Evolutionary conservation across 2,329 filamentous ascomycete genomes (phyloP).

Genomic region (Thelonectria rubi): DNA sequence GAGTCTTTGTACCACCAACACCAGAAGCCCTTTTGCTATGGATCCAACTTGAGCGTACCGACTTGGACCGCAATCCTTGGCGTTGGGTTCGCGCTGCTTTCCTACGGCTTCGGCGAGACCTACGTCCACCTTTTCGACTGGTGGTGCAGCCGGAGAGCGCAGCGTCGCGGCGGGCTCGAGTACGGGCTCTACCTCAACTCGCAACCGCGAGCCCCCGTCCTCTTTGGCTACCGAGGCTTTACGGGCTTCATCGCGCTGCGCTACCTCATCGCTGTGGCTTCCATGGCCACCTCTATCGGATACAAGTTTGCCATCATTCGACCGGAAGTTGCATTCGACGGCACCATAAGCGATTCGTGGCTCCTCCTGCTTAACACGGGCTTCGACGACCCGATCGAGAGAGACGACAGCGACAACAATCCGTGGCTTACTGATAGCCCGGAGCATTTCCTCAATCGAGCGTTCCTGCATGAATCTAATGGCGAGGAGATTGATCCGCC

Average conservation of each 20-base stretch:
- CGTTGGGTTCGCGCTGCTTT: slow-evolving; percentile 20
- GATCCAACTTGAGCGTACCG: slow-evolving; percentile 7
- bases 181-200: slow-evolving; percentile 21
- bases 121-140: slow-evolving; percentile 27
- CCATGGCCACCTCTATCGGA: slow-evolving; percentile 9
- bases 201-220: slow-evolving; percentile 14
- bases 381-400: too few species aligned
- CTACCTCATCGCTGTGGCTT: slow-evolving; percentile 1
- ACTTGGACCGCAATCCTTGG: slow-evolving; percentile 21
- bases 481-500: neutral
- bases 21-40: neutral
- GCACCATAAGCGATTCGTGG: neutral
- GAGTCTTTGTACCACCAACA: too few species aligned
- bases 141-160: slow-evolving; percentile 20
- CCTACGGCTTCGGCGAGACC: slow-evolving; percentile 13
- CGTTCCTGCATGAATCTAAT: neutral
- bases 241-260: slow-evolving; percentile 5
- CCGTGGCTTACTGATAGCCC: neutral
- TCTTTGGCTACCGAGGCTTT: slow-evolving; percentile 10
- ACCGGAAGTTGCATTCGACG: neutral
- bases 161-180: slow-evolving; percentile 13
- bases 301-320: slow-evolving; percentile 18
- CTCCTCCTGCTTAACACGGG: neutral
- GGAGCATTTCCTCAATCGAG: neutral
- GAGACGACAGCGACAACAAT: too few species aligned